Percentiles rank a stretch among this genome's conserved stretches.
phyloP scores from a whole-genome alignment of 441 rosid genomes.

The Euphorbia schlechtendalii region DNA sequence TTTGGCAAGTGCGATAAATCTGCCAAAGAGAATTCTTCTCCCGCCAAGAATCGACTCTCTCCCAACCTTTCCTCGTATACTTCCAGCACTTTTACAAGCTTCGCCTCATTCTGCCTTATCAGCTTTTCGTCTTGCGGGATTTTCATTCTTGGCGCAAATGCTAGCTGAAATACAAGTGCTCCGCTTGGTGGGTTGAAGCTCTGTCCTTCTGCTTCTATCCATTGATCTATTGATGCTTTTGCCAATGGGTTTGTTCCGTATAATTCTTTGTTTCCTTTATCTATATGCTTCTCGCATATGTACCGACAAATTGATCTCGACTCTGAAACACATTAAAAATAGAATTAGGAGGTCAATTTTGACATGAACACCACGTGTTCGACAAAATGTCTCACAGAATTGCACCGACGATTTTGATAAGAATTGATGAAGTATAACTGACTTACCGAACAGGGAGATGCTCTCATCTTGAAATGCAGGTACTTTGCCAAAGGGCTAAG shows the following conservation, averaged over 20 bases:
- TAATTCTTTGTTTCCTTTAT: constrained; percentile 43
- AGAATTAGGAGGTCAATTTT: background rate
- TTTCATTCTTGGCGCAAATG: constrained; percentile 48
- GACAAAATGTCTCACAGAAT: background rate
- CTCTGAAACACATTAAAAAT: constrained; percentile 22
- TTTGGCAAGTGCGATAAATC: constrained; percentile 69
- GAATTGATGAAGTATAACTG: background rate
- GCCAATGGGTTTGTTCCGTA: constrained; percentile 47
- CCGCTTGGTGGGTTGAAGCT: constrained; percentile 49
- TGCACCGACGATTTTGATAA: background rate
- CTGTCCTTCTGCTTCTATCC: constrained; percentile 70
- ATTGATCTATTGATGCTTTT: constrained; percentile 65
- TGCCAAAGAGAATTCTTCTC: constrained; percentile 59
- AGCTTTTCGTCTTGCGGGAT: constrained; percentile 41
- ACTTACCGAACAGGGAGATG: constrained; percentile 53
- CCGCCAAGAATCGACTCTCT: constrained; percentile 50
- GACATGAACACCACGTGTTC: background rate
- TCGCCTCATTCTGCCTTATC: constrained; percentile 43
- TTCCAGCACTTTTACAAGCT: constrained; percentile 52
- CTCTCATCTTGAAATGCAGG: constrained; percentile 59
- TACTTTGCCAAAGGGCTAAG: constrained; percentile 72
- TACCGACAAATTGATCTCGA: constrained; percentile 61
- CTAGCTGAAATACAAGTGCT: constrained; percentile 52
- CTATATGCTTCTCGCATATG: constrained; percentile 44
- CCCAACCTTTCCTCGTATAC: constrained; percentile 51